Base-by-base conservation (phyloP, 352 stramenopile genomes). In the Peronospora destructor region DNA sequence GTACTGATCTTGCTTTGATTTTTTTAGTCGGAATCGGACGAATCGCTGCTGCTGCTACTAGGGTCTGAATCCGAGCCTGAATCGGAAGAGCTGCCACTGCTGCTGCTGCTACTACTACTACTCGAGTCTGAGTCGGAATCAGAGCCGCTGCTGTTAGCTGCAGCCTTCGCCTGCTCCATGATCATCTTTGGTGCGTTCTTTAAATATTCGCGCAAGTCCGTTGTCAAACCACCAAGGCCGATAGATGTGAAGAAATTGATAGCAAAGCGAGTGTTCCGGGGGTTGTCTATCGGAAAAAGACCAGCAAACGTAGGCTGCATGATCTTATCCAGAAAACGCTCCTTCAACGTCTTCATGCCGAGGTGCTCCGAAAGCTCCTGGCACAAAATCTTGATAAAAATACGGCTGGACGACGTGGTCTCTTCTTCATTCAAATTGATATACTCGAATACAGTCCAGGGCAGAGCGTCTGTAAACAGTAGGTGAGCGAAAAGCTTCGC, bases 161-260 rank as follows among this genome's bases (percentile, higher is more conserved):
- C 45, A 30, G 71, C 56, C 40, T 81, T 76, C 17, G 56, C 56
- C 56, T 87, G 76, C 35, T 79, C 73, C 78, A 91, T 93, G 65
- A 98, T 96, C 36, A 97, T 72, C 61, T 97, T 98, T 2, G 94
- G 94, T 19, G 93, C 91, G 60, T 97, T 97, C 79, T 98, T 98
- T 11, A 99, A 71, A 68, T 96, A 96, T 56, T 97, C 87, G 28
- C 96, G 86, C 47, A 99, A 77, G 11, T 90, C 89, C 42, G 97
- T 97, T 4, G 97, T 99, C 16, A 99, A 76, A 1, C 94, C 95
- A 23, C 96, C 97, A 13, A 99, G 76, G 59, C 96, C 96, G 49
- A 99, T 99, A 6, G 84, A 96, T 30, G 97, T 99, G 76, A 98
- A 99, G 66, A 99, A 99, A 56, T 99, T 99, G 78, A 99, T 99